A percentile compares a stretch with the other conserved stretches of the same genome.
phyloP scores from a whole-genome alignment of 495 filamentous ascomycete species.

The Lasiosphaeriaceae sp. region DNA sequence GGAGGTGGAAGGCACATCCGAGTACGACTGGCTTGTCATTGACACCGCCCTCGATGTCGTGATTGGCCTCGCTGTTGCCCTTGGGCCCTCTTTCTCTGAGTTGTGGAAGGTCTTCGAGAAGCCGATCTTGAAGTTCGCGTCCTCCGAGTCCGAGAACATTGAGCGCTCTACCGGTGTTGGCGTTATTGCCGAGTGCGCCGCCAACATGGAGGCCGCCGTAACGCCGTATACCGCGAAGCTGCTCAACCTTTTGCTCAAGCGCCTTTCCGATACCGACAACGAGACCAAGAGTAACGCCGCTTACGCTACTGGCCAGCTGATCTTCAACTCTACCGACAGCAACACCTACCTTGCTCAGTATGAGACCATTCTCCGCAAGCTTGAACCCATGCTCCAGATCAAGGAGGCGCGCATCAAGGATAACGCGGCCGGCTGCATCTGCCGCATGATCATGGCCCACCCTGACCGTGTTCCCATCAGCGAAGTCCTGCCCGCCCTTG shows the following conservation, averaged over 20 bases:
- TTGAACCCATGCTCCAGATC: slow-evolving; percentile 78
- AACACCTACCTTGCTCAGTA: slow-evolving; percentile 68
- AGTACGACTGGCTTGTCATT: slow-evolving; percentile 96
- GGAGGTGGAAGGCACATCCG: slow-evolving; percentile 70
- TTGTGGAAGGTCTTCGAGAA: slow-evolving; percentile 93
- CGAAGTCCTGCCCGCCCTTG: slow-evolving; percentile 76
- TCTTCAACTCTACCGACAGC: slow-evolving; percentile 70
- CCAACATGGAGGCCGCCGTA: slow-evolving; percentile 72
- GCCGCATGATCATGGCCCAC: slow-evolving; percentile 83
- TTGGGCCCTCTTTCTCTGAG: slow-evolving; percentile 76
- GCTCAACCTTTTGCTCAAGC: slow-evolving; percentile 78
- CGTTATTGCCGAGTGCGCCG: slow-evolving; percentile 87
- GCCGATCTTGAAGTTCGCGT: slow-evolving; percentile 80
- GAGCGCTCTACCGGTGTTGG: slow-evolving; percentile 89
- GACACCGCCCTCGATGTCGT: slow-evolving; percentile 91
- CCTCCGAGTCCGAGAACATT: slow-evolving; percentile 67
- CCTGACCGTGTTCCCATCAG: slow-evolving; percentile 72
- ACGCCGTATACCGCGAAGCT: slow-evolving; percentile 73
- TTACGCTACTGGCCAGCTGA: slow-evolving; percentile 81
- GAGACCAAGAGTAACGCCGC: slow-evolving; percentile 94
- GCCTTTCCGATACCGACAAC: slow-evolving; percentile 81
- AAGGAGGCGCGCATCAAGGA: slow-evolving; percentile 76
- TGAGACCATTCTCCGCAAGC: slow-evolving; percentile 69
- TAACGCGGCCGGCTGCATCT: slow-evolving; percentile 90
- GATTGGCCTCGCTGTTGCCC: slow-evolving; percentile 73